Evolutionary conservation across 495 filamentous ascomycete genomes (phyloP).

Genomic region (Sordaria brevicollis): DNA sequence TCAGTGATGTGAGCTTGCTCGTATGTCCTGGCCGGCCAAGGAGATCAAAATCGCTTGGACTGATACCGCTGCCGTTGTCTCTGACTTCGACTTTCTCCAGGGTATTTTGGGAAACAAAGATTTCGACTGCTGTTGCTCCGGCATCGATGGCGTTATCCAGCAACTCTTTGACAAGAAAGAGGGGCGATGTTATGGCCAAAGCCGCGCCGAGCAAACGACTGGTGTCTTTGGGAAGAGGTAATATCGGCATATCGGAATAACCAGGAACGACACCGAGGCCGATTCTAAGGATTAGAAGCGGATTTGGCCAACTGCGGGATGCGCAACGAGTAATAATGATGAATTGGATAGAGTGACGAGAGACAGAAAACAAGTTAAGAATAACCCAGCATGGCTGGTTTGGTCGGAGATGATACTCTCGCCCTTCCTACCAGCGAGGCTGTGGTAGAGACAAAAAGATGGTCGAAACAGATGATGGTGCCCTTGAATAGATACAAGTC

Average conservation of each 20-base stretch:
- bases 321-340: neutral
- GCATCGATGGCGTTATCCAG: constrained; percentile 89
- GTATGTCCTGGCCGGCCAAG: constrained; percentile 67
- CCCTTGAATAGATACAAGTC: neutral
- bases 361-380: neutral
- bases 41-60: constrained; percentile 53
- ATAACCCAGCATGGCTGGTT: neutral
- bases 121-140: constrained; percentile 56
- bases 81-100: constrained; percentile 78
- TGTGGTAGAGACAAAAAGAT: neutral
- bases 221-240: constrained; percentile 50
- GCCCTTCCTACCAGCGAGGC: neutral
- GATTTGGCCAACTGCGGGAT: neutral
- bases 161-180: constrained; percentile 77
- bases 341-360: neutral
- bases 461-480: neutral
- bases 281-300: neutral
- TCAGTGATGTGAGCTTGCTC: constrained; percentile 69
- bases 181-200: constrained; percentile 61
- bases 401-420: neutral
- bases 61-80: constrained; percentile 83
- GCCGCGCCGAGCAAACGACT: constrained; percentile 60
- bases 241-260: constrained; percentile 21
- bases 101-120: constrained; percentile 67
- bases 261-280: neutral